Evolutionary conservation across 768 basidiomycete genomes (phyloP), one percentile per base, ranked within the genome.

Genomic region (Boletus eberwhitei): DNA sequence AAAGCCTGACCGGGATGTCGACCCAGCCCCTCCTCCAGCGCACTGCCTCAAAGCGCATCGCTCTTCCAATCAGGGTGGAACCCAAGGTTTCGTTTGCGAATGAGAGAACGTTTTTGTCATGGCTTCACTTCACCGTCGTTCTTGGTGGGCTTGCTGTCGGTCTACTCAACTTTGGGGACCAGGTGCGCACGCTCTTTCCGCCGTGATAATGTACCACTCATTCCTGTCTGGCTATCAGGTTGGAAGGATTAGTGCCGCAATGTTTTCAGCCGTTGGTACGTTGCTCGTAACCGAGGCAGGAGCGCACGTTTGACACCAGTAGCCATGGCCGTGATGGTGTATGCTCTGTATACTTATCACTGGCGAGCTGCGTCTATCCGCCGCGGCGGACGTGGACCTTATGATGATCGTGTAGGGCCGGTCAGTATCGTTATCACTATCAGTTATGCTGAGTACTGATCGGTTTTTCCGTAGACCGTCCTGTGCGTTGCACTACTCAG

Each of bases 261-360:
- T 98, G 89, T 98, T 97, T 76, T 97, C 94, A 19, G 73, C 88
- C 54, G 93, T 98, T 59, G 93, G 94, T 94, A 61, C 53, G 86
- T 77, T 37, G 7, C 19, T 45, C 21, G 24, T 19, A 16, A 40
- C 40, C 41, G 4, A 24, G 22, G 26, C 43, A 45, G 29, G 16
- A 42, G 42, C 40, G 17, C 19, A 43, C 24, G n/a, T 58, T 54
- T 68, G 48, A 66, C 38, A 26, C 42, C 43, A 29, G 29, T 50
- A 96, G 96, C 96, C 36, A 90, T 98, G 85, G 91, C 84, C 21
- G 93, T 98, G 55, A 98, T 99, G 97, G 69, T 91, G 11, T 99
- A 99, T 71, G 96, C 97, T 2, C 74, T 99, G 14, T 88, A 88
- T 62, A 93, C 93, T 39, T 99, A 94, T 69, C 96, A 98, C 69